A percentile compares a stretch with the other conserved stretches of the same genome.
Evolutionary conservation across 805 yeast genomes (phyloP).

Genomic region (Metschnikowia similis): DNA sequence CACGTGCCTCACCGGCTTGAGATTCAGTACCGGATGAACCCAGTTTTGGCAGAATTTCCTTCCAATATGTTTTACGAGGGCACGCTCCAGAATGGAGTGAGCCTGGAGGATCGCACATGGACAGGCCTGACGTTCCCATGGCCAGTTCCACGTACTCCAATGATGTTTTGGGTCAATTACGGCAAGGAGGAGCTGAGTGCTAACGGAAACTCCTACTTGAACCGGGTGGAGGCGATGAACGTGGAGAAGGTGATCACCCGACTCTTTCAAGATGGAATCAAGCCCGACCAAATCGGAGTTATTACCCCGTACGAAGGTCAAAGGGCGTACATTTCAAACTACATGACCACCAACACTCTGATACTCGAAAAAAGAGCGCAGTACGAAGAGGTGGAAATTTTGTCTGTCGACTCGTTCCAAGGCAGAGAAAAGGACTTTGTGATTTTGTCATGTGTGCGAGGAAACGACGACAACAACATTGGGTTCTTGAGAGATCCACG

Average conservation of each 20-base stretch:
- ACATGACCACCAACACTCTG: constrained; percentile 61
- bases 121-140: constrained; percentile 70
- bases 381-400: constrained; percentile 75
- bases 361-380: constrained; percentile 46
- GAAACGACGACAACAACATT: constrained; percentile 36
- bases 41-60: constrained; percentile 79
- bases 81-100: constrained; percentile 85
- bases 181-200: constrained; percentile 87
- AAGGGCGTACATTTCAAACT: constrained; percentile 73
- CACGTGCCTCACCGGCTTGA: constrained; percentile 82
- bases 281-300: constrained; percentile 73
- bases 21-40: constrained; percentile 95
- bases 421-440: constrained; percentile 44
- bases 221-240: constrained; percentile 85
- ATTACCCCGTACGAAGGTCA: constrained; percentile 96
- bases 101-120: constrained; percentile 63
- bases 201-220: constrained; percentile 75
- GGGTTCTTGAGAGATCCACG: constrained; percentile 44
- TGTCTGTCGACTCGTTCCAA: constrained; percentile 47
- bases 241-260: constrained; percentile 74
- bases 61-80: constrained; percentile 93
- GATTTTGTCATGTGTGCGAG: constrained; percentile 42
- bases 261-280: constrained; percentile 71
- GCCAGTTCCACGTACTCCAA: constrained; percentile 82
- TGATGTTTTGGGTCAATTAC: constrained; percentile 92